These are phyloP conservation scores for Aspergillus sergii DNA, from an alignment of 2,329 filamentous ascomycete genomes.

Conservation along the genomic window DNA sequence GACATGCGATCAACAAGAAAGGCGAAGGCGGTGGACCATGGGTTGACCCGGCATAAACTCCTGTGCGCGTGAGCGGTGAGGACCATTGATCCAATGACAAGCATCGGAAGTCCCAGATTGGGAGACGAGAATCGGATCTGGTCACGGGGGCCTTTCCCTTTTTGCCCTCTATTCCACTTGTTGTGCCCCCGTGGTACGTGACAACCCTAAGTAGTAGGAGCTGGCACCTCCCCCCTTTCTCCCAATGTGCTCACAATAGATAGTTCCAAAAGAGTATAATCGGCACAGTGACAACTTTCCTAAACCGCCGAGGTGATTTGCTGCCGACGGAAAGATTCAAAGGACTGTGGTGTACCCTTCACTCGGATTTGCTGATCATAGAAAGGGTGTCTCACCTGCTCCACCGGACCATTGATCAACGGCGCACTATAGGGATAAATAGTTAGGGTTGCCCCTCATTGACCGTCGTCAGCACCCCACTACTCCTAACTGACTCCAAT, in stretches of 20 bases:
- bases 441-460: conserved; percentile 1
- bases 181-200: background rate
- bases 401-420: conserved; percentile 3
- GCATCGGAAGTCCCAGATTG: background rate
- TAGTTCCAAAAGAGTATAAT: background rate
- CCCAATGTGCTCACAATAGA: background rate
- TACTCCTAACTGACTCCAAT: background rate
- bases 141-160: background rate
- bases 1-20: background rate
- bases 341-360: background rate
- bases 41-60: background rate
- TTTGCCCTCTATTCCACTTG: background rate
- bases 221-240: background rate
- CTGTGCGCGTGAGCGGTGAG: background rate
- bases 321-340: background rate
- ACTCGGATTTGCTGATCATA: conserved; percentile 1
- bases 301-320: background rate
- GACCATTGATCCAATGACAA: background rate
- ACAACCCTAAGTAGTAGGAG: background rate
- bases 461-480: conserved; percentile 2
- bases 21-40: background rate
- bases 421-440: conserved; percentile 1
- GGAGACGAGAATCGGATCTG: background rate
- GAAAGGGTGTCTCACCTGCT: background rate
- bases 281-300: background rate